These are phyloP conservation scores for Calocera viscosa DNA, from an alignment of 768 basidiomycete genomes.

Conservation along the genomic window DNA sequence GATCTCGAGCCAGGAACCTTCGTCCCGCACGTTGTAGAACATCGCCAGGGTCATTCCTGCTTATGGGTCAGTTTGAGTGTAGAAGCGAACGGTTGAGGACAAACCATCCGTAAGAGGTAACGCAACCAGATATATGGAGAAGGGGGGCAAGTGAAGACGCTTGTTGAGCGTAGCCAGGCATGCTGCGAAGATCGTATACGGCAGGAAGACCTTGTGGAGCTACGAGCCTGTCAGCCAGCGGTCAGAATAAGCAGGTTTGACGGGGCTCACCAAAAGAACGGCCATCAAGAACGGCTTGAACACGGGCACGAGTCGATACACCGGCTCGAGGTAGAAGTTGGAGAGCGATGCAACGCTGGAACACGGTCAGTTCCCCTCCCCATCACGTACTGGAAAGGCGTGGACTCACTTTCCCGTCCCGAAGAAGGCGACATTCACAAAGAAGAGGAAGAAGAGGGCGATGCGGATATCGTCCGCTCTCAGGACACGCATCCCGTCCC, in stretches of 20 bases:
- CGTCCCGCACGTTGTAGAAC: conserved; percentile 69
- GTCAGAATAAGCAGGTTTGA: not conserved
- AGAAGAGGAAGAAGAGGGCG: conserved; percentile 71
- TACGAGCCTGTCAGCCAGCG: conserved; percentile 21
- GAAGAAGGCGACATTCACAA: conserved; percentile 77
- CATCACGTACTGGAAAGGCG: conserved; percentile 16
- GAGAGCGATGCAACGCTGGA: conserved; percentile 70
- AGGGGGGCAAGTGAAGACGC: conserved; percentile 55
- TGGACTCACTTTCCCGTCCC: conserved; percentile 65
- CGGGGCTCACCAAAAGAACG: conserved; percentile 45
- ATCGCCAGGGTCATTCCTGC: conserved; percentile 72
- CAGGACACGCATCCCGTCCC: not conserved
- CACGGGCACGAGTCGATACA: conserved; percentile 73
- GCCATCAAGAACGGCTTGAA: conserved; percentile 82
- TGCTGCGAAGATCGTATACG: conserved; percentile 64
- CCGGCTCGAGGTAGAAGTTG: conserved; percentile 81
- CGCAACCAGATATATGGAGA: conserved; percentile 68
- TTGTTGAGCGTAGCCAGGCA: conserved; percentile 57
- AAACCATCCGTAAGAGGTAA: conserved; percentile 58
- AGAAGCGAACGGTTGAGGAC: conserved; percentile 15
- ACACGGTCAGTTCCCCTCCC: conserved; percentile 8
- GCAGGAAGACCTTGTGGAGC: conserved; percentile 72
- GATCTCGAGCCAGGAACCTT: conserved; percentile 80
- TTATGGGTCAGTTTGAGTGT: conserved; percentile 11
- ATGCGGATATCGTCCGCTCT: conserved; percentile 51